Evolutionary conservation across 1,284 basidiomycete species (phyloP).

Genomic region (Boletellus sp.): DNA sequence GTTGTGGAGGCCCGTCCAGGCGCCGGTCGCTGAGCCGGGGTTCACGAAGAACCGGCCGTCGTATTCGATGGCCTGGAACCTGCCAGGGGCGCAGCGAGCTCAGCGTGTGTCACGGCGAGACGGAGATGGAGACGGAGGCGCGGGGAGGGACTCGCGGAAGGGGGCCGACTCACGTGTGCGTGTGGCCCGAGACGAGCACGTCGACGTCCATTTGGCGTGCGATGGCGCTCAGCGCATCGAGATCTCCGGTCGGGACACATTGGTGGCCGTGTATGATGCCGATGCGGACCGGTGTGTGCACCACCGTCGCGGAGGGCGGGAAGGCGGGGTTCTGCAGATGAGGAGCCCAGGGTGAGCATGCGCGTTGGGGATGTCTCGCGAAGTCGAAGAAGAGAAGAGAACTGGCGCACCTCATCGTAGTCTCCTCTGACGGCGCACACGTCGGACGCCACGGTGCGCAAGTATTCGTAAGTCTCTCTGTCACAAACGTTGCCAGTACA

Average conservation of each 20-base stretch:
- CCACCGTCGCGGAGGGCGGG: slow-evolving; percentile 80
- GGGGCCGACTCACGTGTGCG: slow-evolving; percentile 71
- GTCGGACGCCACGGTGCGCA: slow-evolving; percentile 95
- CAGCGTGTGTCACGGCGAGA: background rate
- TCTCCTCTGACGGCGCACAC: slow-evolving; percentile 92
- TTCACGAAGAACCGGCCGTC: slow-evolving; percentile 94
- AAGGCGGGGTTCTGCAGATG: slow-evolving; percentile 57
- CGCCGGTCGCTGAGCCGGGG: slow-evolving; percentile 92
- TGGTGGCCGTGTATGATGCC: slow-evolving; percentile 96
- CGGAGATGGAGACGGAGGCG: background rate
- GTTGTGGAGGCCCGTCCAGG: slow-evolving; percentile 79
- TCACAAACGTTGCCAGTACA: slow-evolving; percentile 98
- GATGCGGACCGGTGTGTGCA: slow-evolving; percentile 86
- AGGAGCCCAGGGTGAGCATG: slow-evolving; percentile 11
- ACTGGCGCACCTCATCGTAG: slow-evolving; percentile 80
- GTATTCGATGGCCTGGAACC: slow-evolving; percentile 92
- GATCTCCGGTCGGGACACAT: slow-evolving; percentile 87
- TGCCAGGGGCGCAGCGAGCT: slow-evolving; percentile 25
- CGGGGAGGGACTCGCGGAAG: background rate
- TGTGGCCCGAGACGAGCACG: slow-evolving; percentile 90
- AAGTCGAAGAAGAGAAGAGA: background rate
- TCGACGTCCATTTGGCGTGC: slow-evolving; percentile 97
- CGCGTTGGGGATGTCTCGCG: background rate
- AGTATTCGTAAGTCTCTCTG: slow-evolving; percentile 94
- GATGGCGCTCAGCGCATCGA: slow-evolving; percentile 82